phyloP scores from a whole-genome alignment of 805 yeast genomes.

The Sporopachydermia lactativora region DNA sequence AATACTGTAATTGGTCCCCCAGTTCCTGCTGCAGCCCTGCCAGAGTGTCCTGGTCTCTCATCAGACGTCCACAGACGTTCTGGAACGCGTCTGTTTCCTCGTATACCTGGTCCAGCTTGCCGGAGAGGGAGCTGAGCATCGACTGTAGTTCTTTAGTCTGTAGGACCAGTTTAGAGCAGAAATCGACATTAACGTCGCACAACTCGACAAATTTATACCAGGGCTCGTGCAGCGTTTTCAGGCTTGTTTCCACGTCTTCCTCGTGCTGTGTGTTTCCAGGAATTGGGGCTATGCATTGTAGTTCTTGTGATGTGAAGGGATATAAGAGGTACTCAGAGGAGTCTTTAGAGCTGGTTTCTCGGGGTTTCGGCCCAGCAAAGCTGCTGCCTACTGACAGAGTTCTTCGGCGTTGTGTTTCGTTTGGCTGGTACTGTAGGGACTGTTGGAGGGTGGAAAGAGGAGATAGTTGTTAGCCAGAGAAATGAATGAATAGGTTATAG shows the following conservation, averaged over 20 bases:
- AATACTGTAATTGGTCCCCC: slow-evolving; percentile 36
- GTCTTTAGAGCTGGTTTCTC: no score
- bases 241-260: background rate
- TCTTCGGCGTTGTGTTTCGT: no score
- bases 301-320: background rate
- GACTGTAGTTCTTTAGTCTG: slow-evolving; percentile 32
- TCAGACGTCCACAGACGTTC: slow-evolving; percentile 34
- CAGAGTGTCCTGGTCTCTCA: slow-evolving; percentile 31
- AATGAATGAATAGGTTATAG: background rate
- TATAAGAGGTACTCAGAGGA: no score
- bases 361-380: no score
- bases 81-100: slow-evolving; percentile 53
- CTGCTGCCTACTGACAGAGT: no score
- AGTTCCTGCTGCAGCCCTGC: slow-evolving; percentile 30
- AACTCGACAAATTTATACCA: background rate
- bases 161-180: slow-evolving; percentile 22
- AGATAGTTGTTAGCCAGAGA: no score
- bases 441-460: no score
- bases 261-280: background rate
- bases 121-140: slow-evolving; percentile 32
- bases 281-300: background rate
- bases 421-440: no score
- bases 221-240: slow-evolving; percentile 5
- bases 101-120: slow-evolving; percentile 43
- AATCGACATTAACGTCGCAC: background rate